These are phyloP conservation scores for Penicillium sp. DNA, from an alignment of 2,329 filamentous ascomycete genomes.

Conservation along the genomic window DNA sequence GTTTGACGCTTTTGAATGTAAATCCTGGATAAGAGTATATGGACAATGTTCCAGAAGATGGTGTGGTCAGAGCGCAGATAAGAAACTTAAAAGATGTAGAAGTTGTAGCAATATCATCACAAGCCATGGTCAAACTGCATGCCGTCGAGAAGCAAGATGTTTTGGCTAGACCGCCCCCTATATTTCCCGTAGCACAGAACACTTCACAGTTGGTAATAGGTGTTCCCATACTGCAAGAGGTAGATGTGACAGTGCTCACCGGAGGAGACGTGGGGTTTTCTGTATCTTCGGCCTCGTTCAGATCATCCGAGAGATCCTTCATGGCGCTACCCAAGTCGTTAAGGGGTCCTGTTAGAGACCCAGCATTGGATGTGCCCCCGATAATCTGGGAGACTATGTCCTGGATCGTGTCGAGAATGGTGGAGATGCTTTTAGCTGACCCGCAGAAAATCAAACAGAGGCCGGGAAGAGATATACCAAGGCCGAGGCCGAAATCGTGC, in stretches of 20 bases:
- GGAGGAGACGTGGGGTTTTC: background rate
- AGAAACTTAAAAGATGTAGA: background rate
- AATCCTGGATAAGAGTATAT: background rate
- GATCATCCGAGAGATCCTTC: background rate
- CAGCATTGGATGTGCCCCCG: background rate
- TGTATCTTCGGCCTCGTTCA: background rate
- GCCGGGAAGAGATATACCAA: background rate
- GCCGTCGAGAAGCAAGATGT: background rate
- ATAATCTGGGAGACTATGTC: background rate
- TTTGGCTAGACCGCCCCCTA: background rate
- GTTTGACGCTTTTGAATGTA: background rate
- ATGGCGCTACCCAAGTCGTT: background rate
- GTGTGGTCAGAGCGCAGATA: background rate
- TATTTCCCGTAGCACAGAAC: background rate
- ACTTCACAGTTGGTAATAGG: background rate
- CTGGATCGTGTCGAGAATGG: background rate
- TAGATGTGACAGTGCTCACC: background rate
- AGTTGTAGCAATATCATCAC: background rate
- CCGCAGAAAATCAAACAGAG: slow-evolving; percentile 1
- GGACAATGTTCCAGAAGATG: background rate
- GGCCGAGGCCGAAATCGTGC: background rate
- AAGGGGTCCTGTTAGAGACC: background rate
- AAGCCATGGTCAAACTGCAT: background rate
- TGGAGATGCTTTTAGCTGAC: background rate
- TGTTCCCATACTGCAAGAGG: background rate